Conservation (phyloP, 306 rosid genomes). For the Neltuma alba region DNA sequence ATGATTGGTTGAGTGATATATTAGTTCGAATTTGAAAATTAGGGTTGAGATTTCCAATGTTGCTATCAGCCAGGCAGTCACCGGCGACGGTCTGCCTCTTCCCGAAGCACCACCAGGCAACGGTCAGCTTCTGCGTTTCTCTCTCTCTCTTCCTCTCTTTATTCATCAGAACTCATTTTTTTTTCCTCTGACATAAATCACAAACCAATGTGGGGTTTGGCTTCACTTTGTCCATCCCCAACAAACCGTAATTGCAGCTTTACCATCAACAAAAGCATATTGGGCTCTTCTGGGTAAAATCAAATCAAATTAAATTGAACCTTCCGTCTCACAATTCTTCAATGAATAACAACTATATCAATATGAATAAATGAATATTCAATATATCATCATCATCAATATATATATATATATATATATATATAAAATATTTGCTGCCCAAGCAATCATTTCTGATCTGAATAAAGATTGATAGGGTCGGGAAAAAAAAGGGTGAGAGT, state of each 20-base stretch:
- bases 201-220: constrained; percentile 4
- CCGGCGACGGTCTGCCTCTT: constrained; percentile 28
- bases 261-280: constrained; percentile 7
- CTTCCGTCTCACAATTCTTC: neutral
- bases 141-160: neutral
- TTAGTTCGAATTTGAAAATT: constrained; percentile 36
- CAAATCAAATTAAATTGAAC: neutral
- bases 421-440: too few species aligned
- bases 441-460: too few species aligned
- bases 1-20: constrained; percentile 24
- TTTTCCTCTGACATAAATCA: neutral
- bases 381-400: too few species aligned
- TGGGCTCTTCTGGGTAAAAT: neutral
- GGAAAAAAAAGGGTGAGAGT: too few species aligned
- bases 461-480: too few species aligned
- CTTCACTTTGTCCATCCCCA: neutral
- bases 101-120: constrained; percentile 40
- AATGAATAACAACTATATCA: neutral
- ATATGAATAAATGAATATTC: too few species aligned
- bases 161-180: neutral
- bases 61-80: neutral
- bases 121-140: constrained; percentile 34
- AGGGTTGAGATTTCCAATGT: constrained; percentile 51
- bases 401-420: too few species aligned
- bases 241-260: constrained; percentile 29